Conservation (phyloP, 2,329 filamentous ascomycete genomes). For the Neocatenulostroma microsporum region DNA sequence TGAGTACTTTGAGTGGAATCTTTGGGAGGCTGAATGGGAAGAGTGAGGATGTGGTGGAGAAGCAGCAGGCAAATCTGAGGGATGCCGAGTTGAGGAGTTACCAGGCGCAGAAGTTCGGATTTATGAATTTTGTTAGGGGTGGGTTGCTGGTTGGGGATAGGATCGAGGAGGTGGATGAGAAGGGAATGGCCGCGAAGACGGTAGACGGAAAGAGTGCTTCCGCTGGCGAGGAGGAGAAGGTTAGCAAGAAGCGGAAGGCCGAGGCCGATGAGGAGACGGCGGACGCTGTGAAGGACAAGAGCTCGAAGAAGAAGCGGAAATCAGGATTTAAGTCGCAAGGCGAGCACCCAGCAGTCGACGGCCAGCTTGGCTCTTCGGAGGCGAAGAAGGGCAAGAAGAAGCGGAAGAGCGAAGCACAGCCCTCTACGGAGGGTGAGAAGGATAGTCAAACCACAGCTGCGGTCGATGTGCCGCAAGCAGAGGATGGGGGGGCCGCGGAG, state of each 20-base stretch:
- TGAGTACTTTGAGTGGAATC: constrained; percentile 79
- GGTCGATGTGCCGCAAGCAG: too few species aligned
- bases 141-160: constrained; percentile 61
- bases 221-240: constrained; percentile 37
- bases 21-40: constrained; percentile 86
- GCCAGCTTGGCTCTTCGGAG: constrained; percentile 18
- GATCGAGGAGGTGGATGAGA: constrained; percentile 31
- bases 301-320: constrained; percentile 28
- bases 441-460: too few species aligned
- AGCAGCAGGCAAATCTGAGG: constrained; percentile 60
- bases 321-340: too few species aligned
- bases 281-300: constrained; percentile 11
- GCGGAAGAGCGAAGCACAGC: too few species aligned
- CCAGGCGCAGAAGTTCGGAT: constrained; percentile 66
- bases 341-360: constrained; percentile 21
- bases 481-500: too few species aligned
- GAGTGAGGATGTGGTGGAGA: constrained; percentile 61
- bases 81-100: constrained; percentile 67
- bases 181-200: constrained; percentile 11
- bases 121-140: constrained; percentile 80
- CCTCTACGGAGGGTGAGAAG: too few species aligned
- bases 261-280: too few species aligned
- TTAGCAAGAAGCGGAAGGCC: too few species aligned
- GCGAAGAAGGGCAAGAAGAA: background rate
- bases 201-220: constrained; percentile 36